Percentiles rank a stretch among this genome's conserved stretches.
These are phyloP conservation scores for Cylindrodendrum hubeiense DNA, from an alignment of 2,329 filamentous ascomycete species.

Conservation along the genomic window DNA sequence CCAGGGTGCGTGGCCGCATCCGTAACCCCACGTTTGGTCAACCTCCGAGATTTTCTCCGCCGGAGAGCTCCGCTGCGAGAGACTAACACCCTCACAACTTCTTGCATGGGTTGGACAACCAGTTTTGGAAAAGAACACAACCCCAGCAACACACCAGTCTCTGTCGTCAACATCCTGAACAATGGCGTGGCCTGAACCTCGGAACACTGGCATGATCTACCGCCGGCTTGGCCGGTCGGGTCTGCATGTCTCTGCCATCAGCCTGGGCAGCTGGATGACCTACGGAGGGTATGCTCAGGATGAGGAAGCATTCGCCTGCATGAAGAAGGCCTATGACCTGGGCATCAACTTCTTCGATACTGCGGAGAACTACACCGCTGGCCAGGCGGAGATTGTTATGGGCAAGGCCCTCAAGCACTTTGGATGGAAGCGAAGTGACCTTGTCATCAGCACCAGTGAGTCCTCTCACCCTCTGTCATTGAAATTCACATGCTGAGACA, in stretches of 20 bases:
- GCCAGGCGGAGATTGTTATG: slow-evolving; percentile 74
- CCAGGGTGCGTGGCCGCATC: not conserved
- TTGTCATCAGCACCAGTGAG: slow-evolving; percentile 69
- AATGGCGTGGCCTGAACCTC: slow-evolving; percentile 59
- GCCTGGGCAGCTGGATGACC: slow-evolving; percentile 74
- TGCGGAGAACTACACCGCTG: slow-evolving; percentile 70
- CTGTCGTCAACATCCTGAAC: slow-evolving; percentile 28
- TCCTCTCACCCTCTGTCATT: fast-evolving
- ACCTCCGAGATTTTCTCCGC: slow-evolving; percentile 44
- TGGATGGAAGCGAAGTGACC: slow-evolving; percentile 71
- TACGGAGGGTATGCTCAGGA: slow-evolving; percentile 76
- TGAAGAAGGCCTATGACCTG: slow-evolving; percentile 71
- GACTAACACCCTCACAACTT: slow-evolving; percentile 14
- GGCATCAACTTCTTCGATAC: slow-evolving; percentile 75
- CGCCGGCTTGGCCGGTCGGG: slow-evolving; percentile 64
- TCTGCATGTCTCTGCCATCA: slow-evolving; percentile 75
- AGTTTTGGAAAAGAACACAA: slow-evolving; percentile 2
- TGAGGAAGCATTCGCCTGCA: slow-evolving; percentile 70
- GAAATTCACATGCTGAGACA: slow-evolving; percentile 15
- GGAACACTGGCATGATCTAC: slow-evolving; percentile 59
- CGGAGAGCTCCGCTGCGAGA: not conserved
- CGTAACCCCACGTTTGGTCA: slow-evolving; percentile 27
- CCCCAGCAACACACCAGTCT: not conserved
- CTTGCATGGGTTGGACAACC: slow-evolving; percentile 11
- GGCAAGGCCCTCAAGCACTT: slow-evolving; percentile 71